Evolutionary conservation across 2,329 filamentous ascomycete species (phyloP), one percentile per base, ranked within the genome.

Genomic region (Colletotrichum sp.): DNA sequence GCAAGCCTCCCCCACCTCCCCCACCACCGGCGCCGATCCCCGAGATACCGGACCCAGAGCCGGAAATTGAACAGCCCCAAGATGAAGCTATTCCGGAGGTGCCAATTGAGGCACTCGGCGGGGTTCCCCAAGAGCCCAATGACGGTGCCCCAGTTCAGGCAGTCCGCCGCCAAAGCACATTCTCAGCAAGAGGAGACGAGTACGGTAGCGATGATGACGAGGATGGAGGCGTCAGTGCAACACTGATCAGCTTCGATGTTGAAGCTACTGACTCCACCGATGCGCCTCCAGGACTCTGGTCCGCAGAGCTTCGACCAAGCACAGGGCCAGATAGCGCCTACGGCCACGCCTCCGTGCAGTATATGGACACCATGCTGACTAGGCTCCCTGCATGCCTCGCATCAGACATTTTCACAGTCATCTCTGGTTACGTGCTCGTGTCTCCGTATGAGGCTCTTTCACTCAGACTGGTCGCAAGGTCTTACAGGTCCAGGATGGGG

Each of bases 181-280:
- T 89, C 75, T 90, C 89, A 0, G 82, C 84, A 12, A 82, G 88
- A n/a, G 88, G 85, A 16, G 88, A 89, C 72, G 90, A 91, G 55
- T 90, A 89, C 75, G 88, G 85, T 13, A 90, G 87, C 15, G 91
- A 92, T 63, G 90, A 92, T 69, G 90, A 91, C 65, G 90, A 90
- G 18, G 85, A 88, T 16, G 90, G 91, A 64, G 86, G 88, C 64
- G 84, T 92, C 28, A 90, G 88, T 71, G 88, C 90, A 2, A 91
- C 90, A 0, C 83, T 92, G 7, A 92, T 92, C 68, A 92, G 89
- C 78, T 92, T 92, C 72, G 91, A 92, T 72, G 90, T 92, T 32
- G 91, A 92, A 77, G 88, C 90, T 1, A 89, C 87, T 5, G 90
- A 92, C 63, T 85, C 89, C 1, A 87, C 85, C 5, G 89, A 90